Evolutionary conservation across 192 early-diverging fungal genomes (phyloP).

Genomic region (Helicostylum pulchrum): DNA sequence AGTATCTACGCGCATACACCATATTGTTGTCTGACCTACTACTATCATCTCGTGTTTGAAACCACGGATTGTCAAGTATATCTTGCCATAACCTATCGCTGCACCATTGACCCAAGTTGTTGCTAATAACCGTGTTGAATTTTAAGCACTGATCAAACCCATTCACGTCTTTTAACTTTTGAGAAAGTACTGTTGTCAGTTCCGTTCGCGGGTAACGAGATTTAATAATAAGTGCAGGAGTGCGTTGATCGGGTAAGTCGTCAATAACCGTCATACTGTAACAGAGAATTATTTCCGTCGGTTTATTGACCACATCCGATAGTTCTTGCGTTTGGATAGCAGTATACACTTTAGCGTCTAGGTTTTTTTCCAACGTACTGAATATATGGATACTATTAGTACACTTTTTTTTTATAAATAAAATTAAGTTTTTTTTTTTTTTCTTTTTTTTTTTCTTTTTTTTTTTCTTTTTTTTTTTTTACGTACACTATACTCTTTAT

Average conservation of each 20-base stretch:
- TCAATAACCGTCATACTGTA: conserved; percentile 48
- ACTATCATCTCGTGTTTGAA: too few relatives aligned
- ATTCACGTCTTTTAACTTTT: conserved; percentile 26
- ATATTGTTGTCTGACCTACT: too few relatives aligned
- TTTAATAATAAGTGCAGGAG: too few relatives aligned
- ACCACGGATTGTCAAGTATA: conserved; percentile 28
- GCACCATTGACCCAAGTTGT: conserved; percentile 76
- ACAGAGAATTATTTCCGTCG: conserved; percentile 30
- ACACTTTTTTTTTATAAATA: too few relatives aligned
- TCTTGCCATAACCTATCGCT: conserved; percentile 63
- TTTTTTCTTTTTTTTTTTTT: too few relatives aligned
- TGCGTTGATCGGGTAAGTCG: conserved; percentile 23
- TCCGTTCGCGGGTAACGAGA: conserved; percentile 13
- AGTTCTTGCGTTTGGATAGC: conserved; percentile 35
- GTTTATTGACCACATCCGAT: conserved; percentile 31
- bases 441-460: too few relatives aligned
- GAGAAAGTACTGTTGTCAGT: conserved; percentile 36
- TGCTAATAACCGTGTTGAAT: conserved; percentile 35
- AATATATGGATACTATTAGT: not conserved
- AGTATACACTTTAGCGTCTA: conserved; percentile 57
- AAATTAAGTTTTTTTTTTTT: too few relatives aligned
- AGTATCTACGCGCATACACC: too few relatives aligned
- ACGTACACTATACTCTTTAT: conserved; percentile 2
- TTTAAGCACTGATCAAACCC: conserved; percentile 39
- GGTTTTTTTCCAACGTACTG: conserved; percentile 50